A percentile compares a stretch with the other conserved stretches of the same genome.
Evolutionary conservation across 164 flowering plant genomes (phyloP).

Genomic region (Chloranthus sessilifolius): DNA sequence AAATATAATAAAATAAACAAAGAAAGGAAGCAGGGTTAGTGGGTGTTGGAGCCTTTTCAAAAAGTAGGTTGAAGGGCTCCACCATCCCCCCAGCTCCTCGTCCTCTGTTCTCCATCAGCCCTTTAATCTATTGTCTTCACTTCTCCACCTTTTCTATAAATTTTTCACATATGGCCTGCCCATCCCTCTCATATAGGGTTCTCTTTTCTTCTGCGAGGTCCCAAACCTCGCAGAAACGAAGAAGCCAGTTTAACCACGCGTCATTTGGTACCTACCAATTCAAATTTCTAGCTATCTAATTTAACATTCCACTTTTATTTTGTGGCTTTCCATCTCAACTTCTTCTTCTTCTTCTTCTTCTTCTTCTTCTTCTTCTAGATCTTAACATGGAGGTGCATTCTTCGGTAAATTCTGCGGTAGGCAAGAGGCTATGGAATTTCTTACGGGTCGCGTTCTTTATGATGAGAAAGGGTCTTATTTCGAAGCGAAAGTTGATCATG

Average conservation of each 20-base stretch:
- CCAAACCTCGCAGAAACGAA: constrained; percentile 24
- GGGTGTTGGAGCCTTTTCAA: no score
- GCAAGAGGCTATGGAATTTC: constrained; percentile 46
- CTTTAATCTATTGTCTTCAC: no score
- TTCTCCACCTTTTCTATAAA: no score
- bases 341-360: not conserved
- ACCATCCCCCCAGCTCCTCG: no score
- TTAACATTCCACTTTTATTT: no score
- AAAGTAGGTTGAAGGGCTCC: no score
- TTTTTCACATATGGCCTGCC: no score
- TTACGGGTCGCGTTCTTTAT: constrained; percentile 38
- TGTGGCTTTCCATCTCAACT: not conserved
- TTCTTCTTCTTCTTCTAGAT: not conserved
- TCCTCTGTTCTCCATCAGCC: no score
- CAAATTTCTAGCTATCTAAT: not conserved
- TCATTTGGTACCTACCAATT: not conserved
- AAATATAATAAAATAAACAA: no score
- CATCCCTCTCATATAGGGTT: not conserved
- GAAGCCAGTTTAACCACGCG: no score
- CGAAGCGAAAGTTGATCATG: constrained; percentile 46
- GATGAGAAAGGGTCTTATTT: constrained; percentile 45
- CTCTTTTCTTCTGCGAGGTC: constrained; percentile 31
- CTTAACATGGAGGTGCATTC: constrained; percentile 28
- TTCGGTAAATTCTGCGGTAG: constrained; percentile 21
- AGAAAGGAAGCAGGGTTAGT: no score